These are phyloP conservation scores for Petasospora rhodanensis DNA, from an alignment of 1,139 yeast genomes.

Conservation along the genomic window DNA sequence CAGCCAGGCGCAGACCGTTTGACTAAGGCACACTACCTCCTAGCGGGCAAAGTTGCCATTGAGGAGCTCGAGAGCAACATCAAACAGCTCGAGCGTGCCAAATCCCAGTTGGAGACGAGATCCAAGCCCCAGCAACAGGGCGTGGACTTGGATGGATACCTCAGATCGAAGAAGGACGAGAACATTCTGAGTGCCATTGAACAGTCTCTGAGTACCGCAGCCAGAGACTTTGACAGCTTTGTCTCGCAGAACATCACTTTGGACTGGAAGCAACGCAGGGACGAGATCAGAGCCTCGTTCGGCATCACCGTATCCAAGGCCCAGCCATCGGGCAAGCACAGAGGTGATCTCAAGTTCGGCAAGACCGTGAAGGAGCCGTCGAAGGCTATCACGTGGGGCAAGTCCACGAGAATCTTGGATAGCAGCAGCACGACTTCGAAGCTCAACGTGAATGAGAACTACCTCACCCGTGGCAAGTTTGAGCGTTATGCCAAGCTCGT, in stretches of 20 bases:
- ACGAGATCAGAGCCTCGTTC: slow-evolving; percentile 64
- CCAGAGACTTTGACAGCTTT: slow-evolving; percentile 77
- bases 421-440: slow-evolving; percentile 31
- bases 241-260: slow-evolving; percentile 67
- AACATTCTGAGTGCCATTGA: slow-evolving; percentile 81
- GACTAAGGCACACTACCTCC: slow-evolving; percentile 84
- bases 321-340: slow-evolving; percentile 15
- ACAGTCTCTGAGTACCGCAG: slow-evolving; percentile 68
- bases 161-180: slow-evolving; percentile 73
- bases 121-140: slow-evolving; percentile 24
- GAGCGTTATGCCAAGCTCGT: slow-evolving; percentile 72
- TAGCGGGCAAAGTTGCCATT: slow-evolving; percentile 88
- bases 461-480: slow-evolving; percentile 49
- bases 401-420: slow-evolving; percentile 27
- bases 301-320: slow-evolving; percentile 43
- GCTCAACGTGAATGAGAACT: slow-evolving; percentile 37
- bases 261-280: slow-evolving; percentile 81
- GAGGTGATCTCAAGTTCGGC: slow-evolving; percentile 5
- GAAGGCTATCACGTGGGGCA: slow-evolving; percentile 32
- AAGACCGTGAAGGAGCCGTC: slow-evolving; percentile 3
- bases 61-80: slow-evolving; percentile 78
- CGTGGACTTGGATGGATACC: slow-evolving; percentile 48
- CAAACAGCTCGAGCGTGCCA: slow-evolving; percentile 31
- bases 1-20: slow-evolving; percentile 41
- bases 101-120: slow-evolving; percentile 23